These are phyloP conservation scores for Candida chilensis DNA, from an alignment of 805 yeast species.

Conservation along the genomic window DNA sequence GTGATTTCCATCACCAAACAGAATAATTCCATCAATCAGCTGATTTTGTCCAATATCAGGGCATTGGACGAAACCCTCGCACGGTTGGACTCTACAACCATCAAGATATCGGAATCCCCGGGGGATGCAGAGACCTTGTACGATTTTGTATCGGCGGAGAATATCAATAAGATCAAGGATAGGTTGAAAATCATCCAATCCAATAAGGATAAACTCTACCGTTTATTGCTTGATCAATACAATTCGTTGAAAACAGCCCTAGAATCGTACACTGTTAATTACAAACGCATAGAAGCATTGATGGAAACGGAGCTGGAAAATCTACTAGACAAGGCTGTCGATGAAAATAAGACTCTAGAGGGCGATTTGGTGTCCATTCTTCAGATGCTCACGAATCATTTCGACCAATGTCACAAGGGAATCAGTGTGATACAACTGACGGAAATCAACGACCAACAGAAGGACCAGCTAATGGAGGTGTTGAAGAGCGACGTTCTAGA, in stretches of 20 bases:
- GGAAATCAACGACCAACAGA: conserved; percentile 22
- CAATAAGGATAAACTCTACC: conserved; percentile 10
- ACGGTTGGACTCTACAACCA: neutral
- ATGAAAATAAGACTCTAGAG: conserved; percentile 43
- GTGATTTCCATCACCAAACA: neutral
- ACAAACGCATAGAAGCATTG: conserved; percentile 3
- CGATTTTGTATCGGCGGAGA: conserved; percentile 38
- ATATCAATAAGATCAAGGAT: conserved; percentile 16
- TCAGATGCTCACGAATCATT: conserved; percentile 70
- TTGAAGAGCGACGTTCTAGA: conserved; percentile 46
- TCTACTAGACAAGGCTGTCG: conserved; percentile 11
- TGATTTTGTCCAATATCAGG: neutral
- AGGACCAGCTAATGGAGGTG: conserved; percentile 31
- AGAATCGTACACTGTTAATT: neutral
- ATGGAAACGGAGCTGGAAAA: conserved; percentile 14
- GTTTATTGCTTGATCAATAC: neutral
- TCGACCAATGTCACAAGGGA: conserved; percentile 64
- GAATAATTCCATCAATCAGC: neutral
- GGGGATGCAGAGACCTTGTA: conserved; percentile 13
- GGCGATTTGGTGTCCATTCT: conserved; percentile 62
- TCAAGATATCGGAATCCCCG: conserved; percentile 19
- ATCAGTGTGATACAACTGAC: no score
- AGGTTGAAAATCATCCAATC: conserved; percentile 13
- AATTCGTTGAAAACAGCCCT: neutral
- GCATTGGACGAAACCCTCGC: neutral